Evolutionary conservation across 768 basidiomycete genomes (phyloP), one percentile per base, ranked within the genome.

Genomic region (Panus rudis): DNA sequence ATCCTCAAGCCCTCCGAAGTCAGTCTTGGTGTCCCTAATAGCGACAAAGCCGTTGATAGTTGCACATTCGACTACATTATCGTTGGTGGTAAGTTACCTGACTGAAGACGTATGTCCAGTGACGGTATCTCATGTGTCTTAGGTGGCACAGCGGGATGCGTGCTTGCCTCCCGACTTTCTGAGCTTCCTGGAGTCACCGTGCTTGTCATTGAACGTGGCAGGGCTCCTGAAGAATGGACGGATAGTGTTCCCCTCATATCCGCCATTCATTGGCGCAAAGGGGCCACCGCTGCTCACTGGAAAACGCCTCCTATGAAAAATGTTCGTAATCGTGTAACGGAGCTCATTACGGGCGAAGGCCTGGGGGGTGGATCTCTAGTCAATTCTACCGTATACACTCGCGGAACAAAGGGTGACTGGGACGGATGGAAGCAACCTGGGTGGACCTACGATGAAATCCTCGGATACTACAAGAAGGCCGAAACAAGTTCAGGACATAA

Each of bases 61-160:
- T n/a, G n/a, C n/a, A n/a, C n/a, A 17, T 42, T 33, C 16, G 41
- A 42, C 31, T 39, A 22, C 20, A 41, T 49, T 17, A 48, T 43
- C 14, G 42, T 44, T 17, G 42, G 43, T 25, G 39, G 22, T 32
- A 20, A 4, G 20, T n/a, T 20, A 10, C 48, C 20, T 41, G n/a
- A n/a, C n/a, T n/a, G n/a, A n/a, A n/a, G n/a, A n/a, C n/a, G n/a
- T n/a, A n/a, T n/a, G n/a, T n/a, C n/a, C n/a, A n/a, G n/a, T n/a
- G n/a, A n/a, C n/a, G n/a, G n/a, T n/a, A n/a, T n/a, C 12, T 17
- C 17, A 37, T n/a, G 16, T 7, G 34, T 20, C 30, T 14, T 22
- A 42, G 68, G 68, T 21, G 68, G 67, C 14, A 67, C 68, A 0
- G 65, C 66, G 10, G 68, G 68, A 17, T 67, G 65, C 33, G 64